Evolutionary conservation across 106 monocot species (phyloP), one percentile per base, ranked within the genome.

Genomic region (Alisma plantagoaquatica): DNA sequence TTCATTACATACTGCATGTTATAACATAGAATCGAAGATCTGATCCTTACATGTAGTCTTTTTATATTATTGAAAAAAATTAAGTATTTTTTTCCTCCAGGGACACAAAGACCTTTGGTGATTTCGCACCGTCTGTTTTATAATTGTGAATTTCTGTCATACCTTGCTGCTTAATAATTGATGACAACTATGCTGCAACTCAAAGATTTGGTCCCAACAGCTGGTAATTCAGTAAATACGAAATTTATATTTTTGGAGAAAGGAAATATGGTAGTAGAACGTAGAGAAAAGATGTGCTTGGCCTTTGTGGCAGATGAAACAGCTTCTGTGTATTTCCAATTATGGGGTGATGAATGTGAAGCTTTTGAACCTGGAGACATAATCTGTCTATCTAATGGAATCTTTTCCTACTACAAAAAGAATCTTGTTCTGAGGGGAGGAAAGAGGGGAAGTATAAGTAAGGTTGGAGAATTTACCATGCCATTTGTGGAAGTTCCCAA

Each of bases 381-480:
- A 28, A 54, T 96, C 27, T 56, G 43, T 0, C 62, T 96, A 3
- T 73, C 32, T 3, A 76, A 71, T 20, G 96, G 96, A 3, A 96
- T 96, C 51, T 96, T 96, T 66, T 84, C 84, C 0, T 89, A 78
- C 46, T 78, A 89, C 26, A 77, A 65, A 66, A 71, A 67, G 51
- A 85, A 69, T 23, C 71, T 89, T 21, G 71, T 81, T 53, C 69
- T 98, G 12, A 58, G 89, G 35, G 89, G 81, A 3, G 96, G 96
- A 12, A 84, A 73, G 59, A 78, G 49, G 43, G 96, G 96, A 32
- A 70, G 27, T 11, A 68, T 67, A 1, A 76, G 72, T 61, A 98
- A 89, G 70, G 65, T 82, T 4, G 84, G 96, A 6, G 84, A 89
- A 55, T 98, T 98, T 57, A 74, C 77, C 19, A 89, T 89, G 96